Percentiles rank a stretch among this genome's conserved stretches.
phyloP scores from a whole-genome alignment of 306 rosid species.

The Pachyrhizus erosus region DNA sequence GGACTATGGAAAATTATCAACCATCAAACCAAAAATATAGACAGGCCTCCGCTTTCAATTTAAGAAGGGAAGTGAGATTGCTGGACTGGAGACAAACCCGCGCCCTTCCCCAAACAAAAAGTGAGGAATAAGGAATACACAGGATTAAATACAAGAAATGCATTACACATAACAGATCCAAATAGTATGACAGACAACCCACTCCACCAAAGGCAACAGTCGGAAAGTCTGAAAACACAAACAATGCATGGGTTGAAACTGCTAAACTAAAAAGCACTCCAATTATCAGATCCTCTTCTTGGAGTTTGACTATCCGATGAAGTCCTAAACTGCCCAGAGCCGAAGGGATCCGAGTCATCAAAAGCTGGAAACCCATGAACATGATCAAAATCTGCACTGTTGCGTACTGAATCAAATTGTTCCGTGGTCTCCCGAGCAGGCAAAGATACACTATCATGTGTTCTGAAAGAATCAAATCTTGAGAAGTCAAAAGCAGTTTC shows the following conservation, averaged over 20 bases:
- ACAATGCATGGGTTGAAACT: conserved; percentile 27
- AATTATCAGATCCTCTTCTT: conserved; percentile 68
- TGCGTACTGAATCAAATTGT: conserved; percentile 75
- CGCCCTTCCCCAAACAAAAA: conserved; percentile 24
- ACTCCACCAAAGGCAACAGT: conserved; percentile 51
- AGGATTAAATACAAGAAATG: conserved; percentile 60
- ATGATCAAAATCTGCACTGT: conserved; percentile 77
- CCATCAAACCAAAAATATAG: conserved; percentile 42
- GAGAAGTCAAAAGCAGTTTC: conserved; percentile 83
- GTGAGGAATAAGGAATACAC: conserved; percentile 54
- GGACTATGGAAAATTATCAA: conserved; percentile 29
- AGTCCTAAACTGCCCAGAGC: conserved; percentile 75
- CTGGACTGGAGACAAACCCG: conserved; percentile 28
- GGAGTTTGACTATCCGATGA: conserved; percentile 81
- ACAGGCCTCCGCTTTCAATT: conserved; percentile 40
- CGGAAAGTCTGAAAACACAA: conserved; percentile 43
- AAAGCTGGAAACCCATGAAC: conserved; percentile 79
- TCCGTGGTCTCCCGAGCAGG: conserved; percentile 58
- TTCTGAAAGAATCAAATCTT: conserved; percentile 81
- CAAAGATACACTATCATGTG: conserved; percentile 64
- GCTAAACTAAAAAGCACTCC: conserved; percentile 85
- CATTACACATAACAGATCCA: conserved; percentile 62
- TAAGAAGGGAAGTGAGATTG: conserved; percentile 24
- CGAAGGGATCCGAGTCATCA: conserved; percentile 91
- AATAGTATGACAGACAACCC: conserved; percentile 53